Base-by-base conservation (phyloP, 768 basidiomycete species). In the Rhodotorula toruloides region DNA sequence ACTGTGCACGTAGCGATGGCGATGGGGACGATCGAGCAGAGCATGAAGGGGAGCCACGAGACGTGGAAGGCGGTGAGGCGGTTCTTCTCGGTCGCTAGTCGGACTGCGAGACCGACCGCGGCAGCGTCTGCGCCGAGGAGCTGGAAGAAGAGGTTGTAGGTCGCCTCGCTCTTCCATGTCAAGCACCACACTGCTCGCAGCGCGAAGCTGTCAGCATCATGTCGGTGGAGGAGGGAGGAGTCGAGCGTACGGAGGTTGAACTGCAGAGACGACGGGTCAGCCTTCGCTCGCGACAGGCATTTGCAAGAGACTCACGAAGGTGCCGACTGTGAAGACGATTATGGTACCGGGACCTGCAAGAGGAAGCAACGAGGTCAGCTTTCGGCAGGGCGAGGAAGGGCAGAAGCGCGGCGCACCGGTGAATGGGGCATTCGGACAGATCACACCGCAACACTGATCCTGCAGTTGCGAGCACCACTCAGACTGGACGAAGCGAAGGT, bases 81-180 rank as follows among this genome's bases (percentile, higher is more conserved):
- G 27, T n/a, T 36, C 4, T 64, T 0, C 4, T 32, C 49, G 42
- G 32, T 21, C 46, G n/a, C 14, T 37, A 37, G 6, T 1, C 63
- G 56, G 11, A 49, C 42, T 16, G 47, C 7, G 2, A 58, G 17
- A 11, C 56, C 63, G 22, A 39, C 52, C 4, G 36, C 8, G 29
- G 63, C 56, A 10, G 34, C 49, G 44, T 64, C 63, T 0, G 63
- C 58, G 5, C 43, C 56, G n/a, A 64, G 49, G 12, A 64, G 27
- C 43, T 64, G 63, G 12, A 58, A 55, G 12, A 52, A 31, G 32
- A 64, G 43, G 40, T 64, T 64, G 63, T 53, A 64, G 12, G 63
- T 56, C 31, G 63, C 63, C 54, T 58, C 63, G 16, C 40, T 44
- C 42, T 58, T 50, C 31, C 58, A 64, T 40, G 36, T 31, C 2